Percentiles rank a stretch among this genome's conserved stretches.
phyloP scores from a whole-genome alignment of 495 filamentous ascomycete species.

The Rostrohypoxylon terebratum region DNA sequence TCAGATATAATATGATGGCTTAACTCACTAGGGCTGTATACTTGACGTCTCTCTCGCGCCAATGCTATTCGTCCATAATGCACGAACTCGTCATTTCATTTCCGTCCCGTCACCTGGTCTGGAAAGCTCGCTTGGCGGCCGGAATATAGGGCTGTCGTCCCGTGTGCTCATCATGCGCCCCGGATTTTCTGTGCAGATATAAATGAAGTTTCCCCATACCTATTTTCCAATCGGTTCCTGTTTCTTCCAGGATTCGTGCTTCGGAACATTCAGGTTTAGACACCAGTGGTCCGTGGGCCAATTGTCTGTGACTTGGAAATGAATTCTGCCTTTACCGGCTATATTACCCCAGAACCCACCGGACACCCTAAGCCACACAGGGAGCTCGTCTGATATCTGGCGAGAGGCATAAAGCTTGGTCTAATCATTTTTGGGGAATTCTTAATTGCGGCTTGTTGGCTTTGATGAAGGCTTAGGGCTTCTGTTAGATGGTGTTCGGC shows the following conservation, averaged over 20 bases:
- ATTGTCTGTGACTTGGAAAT: conserved; percentile 36
- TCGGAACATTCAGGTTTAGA: conserved; percentile 32
- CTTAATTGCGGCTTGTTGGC: conserved; percentile 7
- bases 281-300: conserved; percentile 24
- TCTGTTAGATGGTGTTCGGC: conserved; percentile 37
- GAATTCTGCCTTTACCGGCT: conserved; percentile 47
- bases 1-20: conserved; percentile 2
- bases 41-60: not conserved
- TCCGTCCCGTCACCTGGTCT: conserved; percentile 20
- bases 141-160: conserved; percentile 38
- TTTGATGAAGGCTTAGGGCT: conserved; percentile 7
- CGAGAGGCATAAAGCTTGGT: conserved; percentile 32
- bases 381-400: conserved; percentile 38
- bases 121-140: conserved; percentile 34
- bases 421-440: conserved; percentile 39
- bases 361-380: conserved; percentile 33
- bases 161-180: conserved; percentile 40
- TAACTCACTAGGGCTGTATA: not conserved
- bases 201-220: conserved; percentile 35
- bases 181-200: conserved; percentile 40
- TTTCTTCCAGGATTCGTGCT: conserved; percentile 12
- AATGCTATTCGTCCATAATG: conserved; percentile 2
- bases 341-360: conserved; percentile 44
- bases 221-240: conserved; percentile 33
- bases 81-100: conserved; percentile 29